Evolutionary conservation across 768 basidiomycete species (phyloP).

Genomic region (Mycena sanguinolenta): DNA sequence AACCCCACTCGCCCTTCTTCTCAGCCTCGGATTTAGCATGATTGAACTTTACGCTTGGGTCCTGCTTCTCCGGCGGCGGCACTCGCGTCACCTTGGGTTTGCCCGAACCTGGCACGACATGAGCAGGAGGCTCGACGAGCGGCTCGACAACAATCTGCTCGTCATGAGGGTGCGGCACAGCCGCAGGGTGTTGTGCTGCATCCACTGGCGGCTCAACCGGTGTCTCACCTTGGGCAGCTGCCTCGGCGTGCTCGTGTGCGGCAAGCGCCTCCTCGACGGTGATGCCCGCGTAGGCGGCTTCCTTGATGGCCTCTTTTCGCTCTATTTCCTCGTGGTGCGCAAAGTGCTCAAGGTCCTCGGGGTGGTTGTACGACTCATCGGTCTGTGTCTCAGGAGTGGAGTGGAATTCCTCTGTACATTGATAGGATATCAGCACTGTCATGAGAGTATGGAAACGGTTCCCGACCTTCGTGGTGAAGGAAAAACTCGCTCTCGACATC

Average conservation of each 20-base stretch:
- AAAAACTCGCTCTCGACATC: slow-evolving; percentile 96
- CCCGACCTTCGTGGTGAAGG: slow-evolving; percentile 94
- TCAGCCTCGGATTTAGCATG: slow-evolving; percentile 66
- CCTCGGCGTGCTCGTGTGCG: slow-evolving; percentile 58
- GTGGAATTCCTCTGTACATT: slow-evolving; percentile 83
- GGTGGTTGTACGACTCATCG: slow-evolving; percentile 93
- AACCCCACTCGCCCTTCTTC: slow-evolving; percentile 77
- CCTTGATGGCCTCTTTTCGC: slow-evolving; percentile 82
- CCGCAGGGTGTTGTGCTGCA: slow-evolving; percentile 34
- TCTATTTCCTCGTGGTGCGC: slow-evolving; percentile 90
- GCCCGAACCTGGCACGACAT: slow-evolving; percentile 16
- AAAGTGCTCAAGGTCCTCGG: slow-evolving; percentile 95
- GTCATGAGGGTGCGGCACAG: slow-evolving; percentile 51
- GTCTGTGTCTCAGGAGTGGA: slow-evolving; percentile 98
- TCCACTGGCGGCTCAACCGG: slow-evolving; percentile 30
- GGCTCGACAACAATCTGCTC: slow-evolving; percentile 45
- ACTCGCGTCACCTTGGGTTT: slow-evolving; percentile 69
- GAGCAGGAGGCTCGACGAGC: slow-evolving; percentile 44
- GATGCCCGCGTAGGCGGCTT: slow-evolving; percentile 88
- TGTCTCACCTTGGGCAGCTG: slow-evolving; percentile 34
- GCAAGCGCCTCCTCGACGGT: slow-evolving; percentile 76
- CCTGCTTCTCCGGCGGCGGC: slow-evolving; percentile 76
- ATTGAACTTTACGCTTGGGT: slow-evolving; percentile 73
- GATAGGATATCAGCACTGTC: not conserved
- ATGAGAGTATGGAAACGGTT: not conserved